Percentiles rank a stretch among this genome's conserved stretches.
Evolutionary conservation across 2,329 filamentous ascomycete species (phyloP).

Genomic region (Exserohilum rostratum): DNA sequence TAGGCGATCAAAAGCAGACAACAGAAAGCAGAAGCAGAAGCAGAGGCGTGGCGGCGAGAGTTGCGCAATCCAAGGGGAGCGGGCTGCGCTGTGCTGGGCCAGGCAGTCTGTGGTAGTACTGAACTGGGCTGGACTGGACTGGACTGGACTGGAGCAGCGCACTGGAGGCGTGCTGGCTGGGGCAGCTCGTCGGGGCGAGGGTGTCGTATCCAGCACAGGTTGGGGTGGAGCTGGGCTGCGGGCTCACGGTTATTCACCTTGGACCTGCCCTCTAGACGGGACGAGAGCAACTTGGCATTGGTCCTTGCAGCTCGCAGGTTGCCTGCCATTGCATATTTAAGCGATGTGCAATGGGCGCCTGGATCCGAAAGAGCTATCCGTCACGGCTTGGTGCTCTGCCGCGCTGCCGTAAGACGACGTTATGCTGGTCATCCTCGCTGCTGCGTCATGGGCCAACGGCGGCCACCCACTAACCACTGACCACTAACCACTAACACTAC

Average conservation of each 20-base stretch:
- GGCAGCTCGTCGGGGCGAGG: too few relatives aligned
- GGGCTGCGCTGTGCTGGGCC: slow-evolving; percentile 2
- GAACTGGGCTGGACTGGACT: too few relatives aligned
- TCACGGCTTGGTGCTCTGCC: slow-evolving; percentile 5
- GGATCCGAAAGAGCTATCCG: slow-evolving; percentile 4
- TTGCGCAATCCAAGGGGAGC: too few relatives aligned
- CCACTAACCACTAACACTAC: too few relatives aligned
- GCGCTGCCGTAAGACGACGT: slow-evolving; percentile 5
- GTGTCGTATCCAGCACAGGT: background rate
- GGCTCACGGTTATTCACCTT: slow-evolving; percentile 22
- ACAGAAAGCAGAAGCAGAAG: background rate
- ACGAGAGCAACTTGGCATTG: slow-evolving; percentile 13
- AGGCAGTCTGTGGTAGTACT: too few relatives aligned
- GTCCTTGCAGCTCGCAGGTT: slow-evolving; percentile 6
- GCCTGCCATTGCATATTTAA: slow-evolving; percentile 6
- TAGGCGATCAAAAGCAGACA: slow-evolving; percentile 5
- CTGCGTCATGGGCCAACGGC: background rate
- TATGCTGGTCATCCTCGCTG: slow-evolving; percentile 1
- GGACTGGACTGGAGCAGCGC: too few relatives aligned
- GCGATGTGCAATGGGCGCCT: slow-evolving; percentile 3
- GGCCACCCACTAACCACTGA: too few relatives aligned
- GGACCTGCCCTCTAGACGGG: slow-evolving; percentile 8
- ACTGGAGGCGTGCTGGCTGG: too few relatives aligned
- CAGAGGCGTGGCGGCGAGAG: background rate
- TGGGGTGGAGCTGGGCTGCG: background rate